These are phyloP conservation scores for Lachnellula occidentalis DNA, from an alignment of 2,329 filamentous ascomycete species.

Conservation along the genomic window DNA sequence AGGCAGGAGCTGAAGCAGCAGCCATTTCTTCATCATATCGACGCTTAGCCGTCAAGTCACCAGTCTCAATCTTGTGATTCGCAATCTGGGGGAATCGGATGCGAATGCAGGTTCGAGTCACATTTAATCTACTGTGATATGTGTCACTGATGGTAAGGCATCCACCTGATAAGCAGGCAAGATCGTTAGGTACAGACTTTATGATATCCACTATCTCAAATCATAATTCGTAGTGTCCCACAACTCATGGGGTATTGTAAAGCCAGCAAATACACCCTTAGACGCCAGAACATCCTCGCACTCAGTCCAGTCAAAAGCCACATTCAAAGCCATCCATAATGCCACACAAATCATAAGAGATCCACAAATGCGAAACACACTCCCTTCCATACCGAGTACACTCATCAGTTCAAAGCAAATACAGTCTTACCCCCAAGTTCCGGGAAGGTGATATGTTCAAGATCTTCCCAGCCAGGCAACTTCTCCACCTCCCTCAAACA, in stretches of 20 bases:
- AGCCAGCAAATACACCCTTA: neutral
- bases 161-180: too few relatives aligned
- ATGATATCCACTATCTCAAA: neutral
- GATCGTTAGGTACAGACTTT: neutral
- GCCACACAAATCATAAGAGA: neutral
- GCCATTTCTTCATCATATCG: too few relatives aligned
- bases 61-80: too few relatives aligned
- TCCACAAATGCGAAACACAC: neutral
- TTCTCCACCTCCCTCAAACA: constrained; percentile 44
- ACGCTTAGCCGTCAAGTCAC: too few relatives aligned
- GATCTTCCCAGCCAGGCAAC: constrained; percentile 4
- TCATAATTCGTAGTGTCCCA: neutral
- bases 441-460: neutral
- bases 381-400: neutral
- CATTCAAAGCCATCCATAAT: neutral
- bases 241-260: neutral
- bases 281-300: neutral
- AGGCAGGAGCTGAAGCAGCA: too few relatives aligned
- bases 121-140: too few relatives aligned
- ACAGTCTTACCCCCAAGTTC: neutral
- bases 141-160: too few relatives aligned
- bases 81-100: too few relatives aligned
- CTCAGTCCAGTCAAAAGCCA: neutral
- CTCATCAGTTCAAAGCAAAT: neutral
- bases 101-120: too few relatives aligned